These are phyloP conservation scores for Syzygium aqueum DNA, from an alignment of 345 rosid genomes.

Conservation along the genomic window DNA sequence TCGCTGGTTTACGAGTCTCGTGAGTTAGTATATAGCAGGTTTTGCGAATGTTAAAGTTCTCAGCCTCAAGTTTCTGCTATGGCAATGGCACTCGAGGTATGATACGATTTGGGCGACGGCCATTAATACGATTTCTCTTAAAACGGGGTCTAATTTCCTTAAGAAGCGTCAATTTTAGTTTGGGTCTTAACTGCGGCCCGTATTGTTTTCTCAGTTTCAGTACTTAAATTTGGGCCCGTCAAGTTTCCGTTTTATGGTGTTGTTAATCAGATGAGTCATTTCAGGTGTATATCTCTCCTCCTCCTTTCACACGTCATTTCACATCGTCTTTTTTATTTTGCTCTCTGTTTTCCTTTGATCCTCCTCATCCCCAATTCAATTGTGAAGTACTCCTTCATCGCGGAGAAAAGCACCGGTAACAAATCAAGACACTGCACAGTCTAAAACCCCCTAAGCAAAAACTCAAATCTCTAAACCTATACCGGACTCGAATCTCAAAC, in stretches of 20 bases:
- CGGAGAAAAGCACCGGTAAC: not conserved
- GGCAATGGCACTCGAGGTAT: not conserved
- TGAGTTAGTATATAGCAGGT: not conserved
- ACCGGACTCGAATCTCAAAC: not conserved
- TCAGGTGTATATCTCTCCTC: not conserved
- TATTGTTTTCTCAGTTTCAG: not conserved
- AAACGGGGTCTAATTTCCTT: not conserved
- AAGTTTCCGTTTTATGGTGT: not conserved
- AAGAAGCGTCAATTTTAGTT: not conserved
- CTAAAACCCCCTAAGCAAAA: not conserved
- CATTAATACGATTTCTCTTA: not conserved
- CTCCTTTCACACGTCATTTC: not conserved
- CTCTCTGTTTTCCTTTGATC: fast-evolving
- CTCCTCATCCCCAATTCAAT: fast-evolving
- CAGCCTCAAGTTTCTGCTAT: not conserved
- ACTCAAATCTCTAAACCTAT: no score
- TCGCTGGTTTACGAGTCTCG: fast-evolving
- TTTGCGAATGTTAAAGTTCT: not conserved
- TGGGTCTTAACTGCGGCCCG: fast-evolving
- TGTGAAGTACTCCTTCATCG: no score
- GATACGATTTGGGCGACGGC: not conserved
- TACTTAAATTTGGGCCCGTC: not conserved
- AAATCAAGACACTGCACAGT: not conserved
- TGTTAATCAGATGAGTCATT: not conserved
- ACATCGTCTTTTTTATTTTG: not conserved